Evolutionary conservation across 352 stramenopile species (phyloP).

Genomic region (Pythium folliculosum): DNA sequence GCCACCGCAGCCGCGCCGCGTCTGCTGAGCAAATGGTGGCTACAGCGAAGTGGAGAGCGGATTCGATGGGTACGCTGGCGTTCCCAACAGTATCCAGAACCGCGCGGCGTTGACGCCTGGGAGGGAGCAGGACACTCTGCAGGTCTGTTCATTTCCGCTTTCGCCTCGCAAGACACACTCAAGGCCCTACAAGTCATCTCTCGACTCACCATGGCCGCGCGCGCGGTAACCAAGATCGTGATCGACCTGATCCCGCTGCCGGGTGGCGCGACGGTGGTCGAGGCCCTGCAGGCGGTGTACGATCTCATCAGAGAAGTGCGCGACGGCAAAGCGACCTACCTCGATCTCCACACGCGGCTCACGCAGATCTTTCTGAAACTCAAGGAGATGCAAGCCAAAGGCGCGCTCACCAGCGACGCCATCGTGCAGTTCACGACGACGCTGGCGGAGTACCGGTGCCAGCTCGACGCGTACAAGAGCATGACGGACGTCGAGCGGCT

Average conservation of each 20-base stretch:
- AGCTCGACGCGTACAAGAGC: not conserved
- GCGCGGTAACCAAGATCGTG: not conserved
- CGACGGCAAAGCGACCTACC: not conserved
- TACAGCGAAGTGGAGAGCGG: no score
- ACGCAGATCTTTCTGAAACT: not conserved
- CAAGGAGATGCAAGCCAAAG: not conserved
- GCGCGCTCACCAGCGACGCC: not conserved
- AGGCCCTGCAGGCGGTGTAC: not conserved
- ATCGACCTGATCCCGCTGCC: not conserved
- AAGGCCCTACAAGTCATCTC: not conserved
- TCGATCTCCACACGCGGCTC: not conserved
- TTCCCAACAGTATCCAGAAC: no score
- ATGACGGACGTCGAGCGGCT: not conserved
- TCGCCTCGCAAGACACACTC: not conserved
- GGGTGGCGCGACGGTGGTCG: not conserved
- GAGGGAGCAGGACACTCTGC: no score
- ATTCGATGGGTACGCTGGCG: no score
- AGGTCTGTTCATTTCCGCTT: not conserved
- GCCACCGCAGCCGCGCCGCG: no score
- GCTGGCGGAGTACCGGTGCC: conserved; percentile 1
- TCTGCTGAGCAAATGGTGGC: no score
- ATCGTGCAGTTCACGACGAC: not conserved
- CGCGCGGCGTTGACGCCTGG: no score
- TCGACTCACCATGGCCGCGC: not conserved
- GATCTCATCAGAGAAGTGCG: not conserved